Evolutionary conservation across 192 early-diverging fungal genomes (phyloP).

Genomic region (Coemansia sp.): DNA sequence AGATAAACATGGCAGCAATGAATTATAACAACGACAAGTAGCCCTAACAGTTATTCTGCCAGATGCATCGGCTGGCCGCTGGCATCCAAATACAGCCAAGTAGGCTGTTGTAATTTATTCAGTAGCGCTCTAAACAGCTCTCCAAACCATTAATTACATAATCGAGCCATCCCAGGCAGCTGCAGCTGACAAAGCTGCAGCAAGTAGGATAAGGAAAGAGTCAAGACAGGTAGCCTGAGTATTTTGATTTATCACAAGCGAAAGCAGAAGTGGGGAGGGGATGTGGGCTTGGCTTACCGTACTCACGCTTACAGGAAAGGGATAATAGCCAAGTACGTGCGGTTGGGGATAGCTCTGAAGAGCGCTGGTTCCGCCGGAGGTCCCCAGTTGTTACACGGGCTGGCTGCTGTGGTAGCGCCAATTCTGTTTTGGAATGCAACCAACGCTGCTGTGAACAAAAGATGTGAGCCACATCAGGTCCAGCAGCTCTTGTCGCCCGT

Average conservation of each 20-base stretch:
- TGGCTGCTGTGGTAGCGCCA: background rate
- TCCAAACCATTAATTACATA: background rate
- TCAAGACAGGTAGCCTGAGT: background rate
- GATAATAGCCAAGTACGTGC: background rate
- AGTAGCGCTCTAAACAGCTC: background rate
- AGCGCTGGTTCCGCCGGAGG: background rate
- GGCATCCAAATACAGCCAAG: background rate
- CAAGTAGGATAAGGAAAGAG: background rate
- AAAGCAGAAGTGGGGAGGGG: background rate
- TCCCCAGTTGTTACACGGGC: background rate
- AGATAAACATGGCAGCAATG: background rate
- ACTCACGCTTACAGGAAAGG: background rate
- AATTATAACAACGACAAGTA: background rate
- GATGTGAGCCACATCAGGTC: background rate
- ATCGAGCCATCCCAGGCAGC: background rate
- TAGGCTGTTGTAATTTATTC: background rate
- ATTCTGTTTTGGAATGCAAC: background rate
- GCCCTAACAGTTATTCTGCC: conserved; percentile 9
- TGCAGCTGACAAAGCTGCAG: background rate
- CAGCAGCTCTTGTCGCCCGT: background rate
- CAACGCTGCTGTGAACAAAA: no score
- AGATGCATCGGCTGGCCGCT: conserved; percentile 1
- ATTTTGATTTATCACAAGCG: background rate
- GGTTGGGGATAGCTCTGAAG: background rate
- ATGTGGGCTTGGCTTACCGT: background rate